A percentile compares a stretch with the other conserved stretches of the same genome.
Evolutionary conservation across 331 rosid species (phyloP).

Genomic region (Malus hybrid): DNA sequence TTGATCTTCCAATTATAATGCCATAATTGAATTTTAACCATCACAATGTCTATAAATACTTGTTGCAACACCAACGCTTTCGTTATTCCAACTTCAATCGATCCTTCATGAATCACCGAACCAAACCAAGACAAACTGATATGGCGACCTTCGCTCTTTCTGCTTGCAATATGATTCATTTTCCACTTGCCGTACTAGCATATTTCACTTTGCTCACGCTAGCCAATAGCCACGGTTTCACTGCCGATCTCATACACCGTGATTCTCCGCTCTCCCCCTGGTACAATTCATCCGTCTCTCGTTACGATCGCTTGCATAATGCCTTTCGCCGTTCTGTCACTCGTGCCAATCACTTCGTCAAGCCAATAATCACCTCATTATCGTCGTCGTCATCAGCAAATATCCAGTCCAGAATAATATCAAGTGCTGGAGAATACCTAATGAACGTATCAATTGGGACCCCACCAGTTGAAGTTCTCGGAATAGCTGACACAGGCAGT

Average conservation of each 20-base stretch:
- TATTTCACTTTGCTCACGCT: background rate
- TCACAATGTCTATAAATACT: background rate
- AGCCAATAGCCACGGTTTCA: slow-evolving; percentile 3
- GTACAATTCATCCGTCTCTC: slow-evolving; percentile 23
- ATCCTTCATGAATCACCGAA: background rate
- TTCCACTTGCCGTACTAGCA: background rate
- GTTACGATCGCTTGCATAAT: slow-evolving; percentile 12
- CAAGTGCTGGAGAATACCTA: slow-evolving; percentile 33
- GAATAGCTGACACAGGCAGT: slow-evolving; percentile 46
- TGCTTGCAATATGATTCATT: background rate
- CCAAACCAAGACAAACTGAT: background rate
- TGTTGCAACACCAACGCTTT: background rate
- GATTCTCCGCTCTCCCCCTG: slow-evolving; percentile 48
- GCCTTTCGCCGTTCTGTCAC: slow-evolving; percentile 45
- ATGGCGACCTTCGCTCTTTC: background rate
- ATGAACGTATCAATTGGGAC: slow-evolving; percentile 47
- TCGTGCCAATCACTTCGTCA: slow-evolving; percentile 11
- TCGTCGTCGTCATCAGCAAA: background rate
- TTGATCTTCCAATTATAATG: background rate
- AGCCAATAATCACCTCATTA: background rate
- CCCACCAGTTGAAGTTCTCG: slow-evolving; percentile 32
- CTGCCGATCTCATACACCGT: slow-evolving; percentile 35
- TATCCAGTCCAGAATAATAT: slow-evolving; percentile 9
- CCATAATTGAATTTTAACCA: background rate
- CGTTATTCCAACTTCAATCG: background rate